phyloP scores from a whole-genome alignment of 164 flowering plant genomes.

The Aristolochia contorta region DNA sequence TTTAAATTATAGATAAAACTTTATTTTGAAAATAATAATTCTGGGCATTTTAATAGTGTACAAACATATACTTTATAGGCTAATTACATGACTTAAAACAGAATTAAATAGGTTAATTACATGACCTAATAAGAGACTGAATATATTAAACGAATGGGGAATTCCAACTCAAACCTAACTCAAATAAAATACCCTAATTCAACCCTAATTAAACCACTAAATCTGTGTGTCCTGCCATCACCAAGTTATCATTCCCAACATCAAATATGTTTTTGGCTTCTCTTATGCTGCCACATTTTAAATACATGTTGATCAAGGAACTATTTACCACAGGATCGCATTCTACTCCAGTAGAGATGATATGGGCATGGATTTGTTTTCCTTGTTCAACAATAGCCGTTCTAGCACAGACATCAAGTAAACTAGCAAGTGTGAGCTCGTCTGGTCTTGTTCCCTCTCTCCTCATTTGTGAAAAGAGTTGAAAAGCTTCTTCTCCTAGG shows the following conservation, averaged over 20 bases:
- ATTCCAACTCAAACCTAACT: no score
- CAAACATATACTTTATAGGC: no score
- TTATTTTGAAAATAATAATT: no score
- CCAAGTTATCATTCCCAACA: conserved; percentile 32
- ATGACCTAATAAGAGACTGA: no score
- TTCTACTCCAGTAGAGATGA: conserved; percentile 51
- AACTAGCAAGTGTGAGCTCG: conserved; percentile 56
- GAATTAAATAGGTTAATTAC: no score
- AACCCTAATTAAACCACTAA: no score
- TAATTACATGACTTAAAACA: no score
- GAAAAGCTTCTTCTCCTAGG: conserved; percentile 55
- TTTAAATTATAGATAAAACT: no score
- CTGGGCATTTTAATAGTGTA: no score
- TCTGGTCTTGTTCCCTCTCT: conserved; percentile 57
- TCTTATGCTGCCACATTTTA: conserved; percentile 69
- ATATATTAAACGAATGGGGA: no score
- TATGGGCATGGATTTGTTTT: conserved; percentile 61
- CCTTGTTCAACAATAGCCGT: conserved; percentile 82
- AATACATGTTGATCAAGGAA: conserved; percentile 75
- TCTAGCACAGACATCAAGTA: conserved; percentile 57
- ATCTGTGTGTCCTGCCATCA: no score
- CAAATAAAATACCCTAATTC: no score
- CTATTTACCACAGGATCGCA: conserved; percentile 38
- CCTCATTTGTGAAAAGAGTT: conserved; percentile 66
- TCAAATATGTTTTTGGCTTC: conserved; percentile 54